These are phyloP conservation scores for Tuber aestivum DNA, from an alignment of 495 filamentous ascomycete species.

Conservation along the genomic window DNA sequence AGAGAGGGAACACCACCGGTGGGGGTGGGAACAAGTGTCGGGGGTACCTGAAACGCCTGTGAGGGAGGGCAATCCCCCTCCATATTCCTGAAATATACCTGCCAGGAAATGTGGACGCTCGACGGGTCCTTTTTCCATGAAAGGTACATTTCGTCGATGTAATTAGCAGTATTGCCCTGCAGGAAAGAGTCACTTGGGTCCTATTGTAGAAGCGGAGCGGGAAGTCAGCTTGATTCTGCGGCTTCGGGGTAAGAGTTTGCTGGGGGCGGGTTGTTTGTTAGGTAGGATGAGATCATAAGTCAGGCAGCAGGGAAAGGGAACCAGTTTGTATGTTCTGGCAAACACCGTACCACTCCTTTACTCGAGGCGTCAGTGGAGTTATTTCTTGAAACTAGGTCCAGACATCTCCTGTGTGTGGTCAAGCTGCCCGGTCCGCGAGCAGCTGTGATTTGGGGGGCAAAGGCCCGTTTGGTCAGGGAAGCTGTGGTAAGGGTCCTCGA, in stretches of 20 bases:
- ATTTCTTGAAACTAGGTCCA: not conserved
- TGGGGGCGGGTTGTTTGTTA: not conserved
- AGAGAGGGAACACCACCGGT: constrained; percentile 71
- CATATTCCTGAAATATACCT: constrained; percentile 99
- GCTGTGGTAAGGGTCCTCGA: not conserved
- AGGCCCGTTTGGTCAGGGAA: not conserved
- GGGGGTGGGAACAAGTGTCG: constrained; percentile 75
- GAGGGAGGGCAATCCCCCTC: constrained; percentile 97
- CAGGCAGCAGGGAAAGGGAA: not conserved
- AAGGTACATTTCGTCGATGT: constrained; percentile 99
- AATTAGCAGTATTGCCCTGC: constrained; percentile 90
- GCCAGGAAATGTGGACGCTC: constrained; percentile 97
- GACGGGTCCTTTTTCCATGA: constrained; percentile 89
- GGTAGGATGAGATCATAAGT: not conserved
- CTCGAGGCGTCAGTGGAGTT: not conserved
- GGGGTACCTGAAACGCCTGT: constrained; percentile 91
- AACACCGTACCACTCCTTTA: constrained; percentile 4
- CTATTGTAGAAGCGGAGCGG: constrained; percentile 43
- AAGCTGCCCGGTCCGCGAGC: not conserved
- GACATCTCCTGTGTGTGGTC: not conserved
- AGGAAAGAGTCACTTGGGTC: constrained; percentile 93
- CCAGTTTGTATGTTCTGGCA: constrained; percentile 2
- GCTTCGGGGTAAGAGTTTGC: not conserved
- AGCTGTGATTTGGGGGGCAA: not conserved
- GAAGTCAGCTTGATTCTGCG: not conserved